Percentiles rank a stretch among this genome's conserved stretches.
Evolutionary conservation across 345 rosid genomes (phyloP).

Genomic region (Conringia planisiliqua): DNA sequence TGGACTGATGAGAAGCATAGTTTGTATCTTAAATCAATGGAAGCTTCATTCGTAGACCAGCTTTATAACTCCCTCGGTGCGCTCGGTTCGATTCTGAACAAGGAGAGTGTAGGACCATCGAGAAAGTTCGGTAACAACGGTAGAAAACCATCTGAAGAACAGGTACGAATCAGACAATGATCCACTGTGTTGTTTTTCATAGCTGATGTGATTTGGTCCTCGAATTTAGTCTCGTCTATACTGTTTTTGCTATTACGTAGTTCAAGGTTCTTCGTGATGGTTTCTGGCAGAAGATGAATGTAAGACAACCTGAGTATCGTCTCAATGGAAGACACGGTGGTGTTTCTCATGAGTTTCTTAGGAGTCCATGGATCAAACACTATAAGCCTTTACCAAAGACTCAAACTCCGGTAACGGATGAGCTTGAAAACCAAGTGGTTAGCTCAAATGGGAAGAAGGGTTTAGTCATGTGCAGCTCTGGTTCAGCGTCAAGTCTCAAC

Average conservation of each 20-base stretch:
- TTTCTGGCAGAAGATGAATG: constrained; percentile 57
- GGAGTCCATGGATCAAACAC: constrained; percentile 69
- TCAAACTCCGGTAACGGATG: not conserved
- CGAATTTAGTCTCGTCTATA: not conserved
- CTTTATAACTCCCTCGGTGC: constrained; percentile 48
- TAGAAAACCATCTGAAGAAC: constrained; percentile 41
- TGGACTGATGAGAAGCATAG: constrained; percentile 97
- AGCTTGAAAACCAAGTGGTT: constrained; percentile 24
- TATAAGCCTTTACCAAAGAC: constrained; percentile 40
- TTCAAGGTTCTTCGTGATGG: constrained; percentile 74
- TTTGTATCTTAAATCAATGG: constrained; percentile 83
- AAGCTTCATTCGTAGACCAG: constrained; percentile 80
- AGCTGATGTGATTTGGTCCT: not conserved
- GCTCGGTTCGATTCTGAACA: constrained; percentile 37
- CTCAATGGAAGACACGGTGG: constrained; percentile 24
- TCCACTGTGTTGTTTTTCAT: not conserved
- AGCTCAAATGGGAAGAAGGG: constrained; percentile 38
- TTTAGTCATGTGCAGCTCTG: constrained; percentile 20
- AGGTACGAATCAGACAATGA: constrained; percentile 41
- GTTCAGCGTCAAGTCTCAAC: constrained; percentile 31
- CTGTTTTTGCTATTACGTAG: constrained; percentile 27
- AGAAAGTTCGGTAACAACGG: constrained; percentile 14
- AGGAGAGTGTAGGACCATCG: constrained; percentile 32
- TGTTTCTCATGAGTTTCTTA: constrained; percentile 33
- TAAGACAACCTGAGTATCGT: constrained; percentile 45